Evolutionary conservation across 805 yeast species (phyloP).

Genomic region (Candida tammaniensis): DNA sequence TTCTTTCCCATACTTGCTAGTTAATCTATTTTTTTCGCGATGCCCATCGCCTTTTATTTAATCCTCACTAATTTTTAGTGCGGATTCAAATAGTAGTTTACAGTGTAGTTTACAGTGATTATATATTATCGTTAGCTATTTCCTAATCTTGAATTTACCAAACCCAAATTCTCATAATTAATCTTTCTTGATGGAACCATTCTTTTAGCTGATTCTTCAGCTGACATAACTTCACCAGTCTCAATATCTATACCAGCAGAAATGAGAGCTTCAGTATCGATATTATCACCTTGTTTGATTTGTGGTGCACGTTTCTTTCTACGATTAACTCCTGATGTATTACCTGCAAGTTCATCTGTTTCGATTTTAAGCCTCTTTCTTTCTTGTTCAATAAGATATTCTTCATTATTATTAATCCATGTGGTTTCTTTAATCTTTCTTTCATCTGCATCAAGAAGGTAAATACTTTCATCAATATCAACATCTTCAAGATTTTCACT

Average conservation of each 20-base stretch:
- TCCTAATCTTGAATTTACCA: not conserved
- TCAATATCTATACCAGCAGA: constrained; percentile 22
- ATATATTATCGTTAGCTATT: too few relatives aligned
- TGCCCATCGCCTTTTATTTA: not conserved
- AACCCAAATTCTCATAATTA: constrained; percentile 76
- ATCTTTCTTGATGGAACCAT: constrained; percentile 72
- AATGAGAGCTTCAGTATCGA: constrained; percentile 5
- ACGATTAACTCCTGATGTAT: constrained; percentile 41
- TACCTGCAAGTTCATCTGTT: constrained; percentile 86
- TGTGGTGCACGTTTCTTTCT: constrained; percentile 42
- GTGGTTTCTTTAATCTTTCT: constrained; percentile 63
- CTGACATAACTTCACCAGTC: constrained; percentile 47
- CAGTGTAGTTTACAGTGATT: too few relatives aligned
- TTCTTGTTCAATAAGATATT: constrained; percentile 81
- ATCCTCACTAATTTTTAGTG: too few relatives aligned
- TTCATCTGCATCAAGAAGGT: constrained; percentile 67
- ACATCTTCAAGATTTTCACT: constrained; percentile 57
- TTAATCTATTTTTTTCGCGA: constrained; percentile 1
- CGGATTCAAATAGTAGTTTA: too few relatives aligned
- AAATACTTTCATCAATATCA: constrained; percentile 73
- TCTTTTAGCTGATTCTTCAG: constrained; percentile 75
- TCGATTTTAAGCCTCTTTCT: constrained; percentile 77
- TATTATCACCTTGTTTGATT: constrained; percentile 2
- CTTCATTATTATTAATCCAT: constrained; percentile 90
- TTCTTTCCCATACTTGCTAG: constrained; percentile 71